Percentiles rank a stretch among this genome's conserved stretches.
Conservation (phyloP, 2,329 filamentous ascomycete genomes). For the Phoma sp. region DNA sequence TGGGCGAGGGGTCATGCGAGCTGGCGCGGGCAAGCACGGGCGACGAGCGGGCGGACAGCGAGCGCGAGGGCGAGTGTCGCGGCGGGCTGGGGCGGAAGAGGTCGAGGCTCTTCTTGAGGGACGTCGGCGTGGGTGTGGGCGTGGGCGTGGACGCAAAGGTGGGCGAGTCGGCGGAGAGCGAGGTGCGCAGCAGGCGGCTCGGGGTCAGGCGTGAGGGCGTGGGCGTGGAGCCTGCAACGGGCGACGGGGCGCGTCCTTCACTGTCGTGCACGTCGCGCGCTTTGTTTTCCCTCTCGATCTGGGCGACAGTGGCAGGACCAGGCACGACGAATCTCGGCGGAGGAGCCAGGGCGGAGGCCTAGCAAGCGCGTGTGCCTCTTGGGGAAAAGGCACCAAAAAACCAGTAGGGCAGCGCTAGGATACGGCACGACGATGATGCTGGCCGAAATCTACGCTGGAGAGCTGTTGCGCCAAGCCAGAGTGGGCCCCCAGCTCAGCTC, state of each 20-base stretch:
- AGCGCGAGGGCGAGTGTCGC: conserved; percentile 20
- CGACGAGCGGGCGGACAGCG: conserved; percentile 23
- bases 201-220: conserved; percentile 9
- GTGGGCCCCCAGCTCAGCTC: conserved; percentile 1
- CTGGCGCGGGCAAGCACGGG: conserved; percentile 23
- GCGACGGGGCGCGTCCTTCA: conserved; percentile 14
- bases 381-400: conserved; percentile 8
- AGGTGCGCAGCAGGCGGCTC: conserved; percentile 5
- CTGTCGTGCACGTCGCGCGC: conserved; percentile 13
- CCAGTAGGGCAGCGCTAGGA: too few relatives aligned
- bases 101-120: conserved; percentile 25
- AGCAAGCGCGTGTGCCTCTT: conserved; percentile 8
- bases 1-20: conserved; percentile 38
- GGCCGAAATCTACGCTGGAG: neutral
- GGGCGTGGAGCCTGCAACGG: conserved; percentile 10
- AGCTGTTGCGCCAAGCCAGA: conserved; percentile 9
- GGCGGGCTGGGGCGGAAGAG: conserved; percentile 35
- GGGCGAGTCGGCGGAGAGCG: conserved; percentile 10
- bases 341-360: conserved; percentile 18
- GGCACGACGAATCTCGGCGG: conserved; percentile 14
- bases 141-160: neutral
- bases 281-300: conserved; percentile 12
- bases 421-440: neutral
- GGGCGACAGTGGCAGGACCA: conserved; percentile 12
- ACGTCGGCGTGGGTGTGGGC: neutral